Evolutionary conservation across 352 stramenopile genomes (phyloP), one percentile per base, ranked within the genome.

Genomic region (Aphanomyces astaci): DNA sequence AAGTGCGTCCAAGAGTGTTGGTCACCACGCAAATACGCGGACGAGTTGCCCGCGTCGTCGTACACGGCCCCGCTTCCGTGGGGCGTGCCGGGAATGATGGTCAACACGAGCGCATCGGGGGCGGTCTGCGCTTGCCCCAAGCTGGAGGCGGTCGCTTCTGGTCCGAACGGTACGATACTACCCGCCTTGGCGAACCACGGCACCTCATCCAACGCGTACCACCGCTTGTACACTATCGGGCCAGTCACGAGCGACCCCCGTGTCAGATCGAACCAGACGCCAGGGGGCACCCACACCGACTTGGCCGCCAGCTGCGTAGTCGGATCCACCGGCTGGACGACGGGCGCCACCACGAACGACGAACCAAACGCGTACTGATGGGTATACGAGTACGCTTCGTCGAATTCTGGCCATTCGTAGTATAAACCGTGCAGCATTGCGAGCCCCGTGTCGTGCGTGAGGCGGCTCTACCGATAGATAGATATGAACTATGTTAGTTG

Each of bases 341-440:
- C 70, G 3, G 79, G 79, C 2, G 79, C 78, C 13, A 86, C 68
- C 3, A 86, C 49, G 31, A 85, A 51, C 30, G 75, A 63, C 19
- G 69, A 68, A 27, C 78, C 78, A 54, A 86, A 73, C 54, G 84
- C 64, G 72, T 81, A 86, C 62, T 84, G 72, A 22, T 78, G 19
- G 2, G 49, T 62, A 25, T 72, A 71, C 3, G 25, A 69, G 60
- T 80, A 83, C 25, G 77, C 76, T 43, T 75, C 73, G 11, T 78
- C 70, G 13, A 72, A 39, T 9, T 77, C 73, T 1, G 78, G 78
- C 43, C 48, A 82, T 48, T 84, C 73, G 25, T 77, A 68, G 33
- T 85, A 87, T 53, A 77, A 39, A 0, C 76, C 75, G 5, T 78
- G 74, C 2, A 87, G 28, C 4, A 79, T 48, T 28, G 60, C 67